phyloP scores from a whole-genome alignment of 2,329 filamentous ascomycete species.

The Alternaria sp. region DNA sequence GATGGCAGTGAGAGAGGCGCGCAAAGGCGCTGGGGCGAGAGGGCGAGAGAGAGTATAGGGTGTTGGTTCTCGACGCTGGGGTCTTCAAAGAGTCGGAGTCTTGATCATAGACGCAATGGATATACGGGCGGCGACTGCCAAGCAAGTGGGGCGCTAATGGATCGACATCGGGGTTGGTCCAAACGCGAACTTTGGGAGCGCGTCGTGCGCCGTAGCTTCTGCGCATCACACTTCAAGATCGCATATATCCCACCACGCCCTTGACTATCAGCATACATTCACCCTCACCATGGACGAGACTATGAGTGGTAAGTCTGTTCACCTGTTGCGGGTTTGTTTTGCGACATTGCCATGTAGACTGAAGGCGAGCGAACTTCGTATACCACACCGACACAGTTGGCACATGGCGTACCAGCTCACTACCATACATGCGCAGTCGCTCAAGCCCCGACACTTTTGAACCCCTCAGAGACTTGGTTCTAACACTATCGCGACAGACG shows the following conservation, averaged over 20 bases:
- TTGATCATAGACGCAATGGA: conserved; percentile 23
- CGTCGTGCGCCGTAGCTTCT: conserved; percentile 19
- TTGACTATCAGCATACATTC: not conserved
- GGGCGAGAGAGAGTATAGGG: conserved; percentile 33
- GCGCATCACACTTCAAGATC: conserved; percentile 8
- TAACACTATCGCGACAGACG: conserved; percentile 47
- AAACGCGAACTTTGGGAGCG: conserved; percentile 28
- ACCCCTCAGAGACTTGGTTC: not conserved
- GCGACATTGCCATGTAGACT: not conserved
- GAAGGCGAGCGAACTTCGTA: not conserved
- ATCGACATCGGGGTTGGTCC: conserved; percentile 14
- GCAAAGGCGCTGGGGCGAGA: conserved; percentile 22
- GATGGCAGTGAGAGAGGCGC: conserved; percentile 13
- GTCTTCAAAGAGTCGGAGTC: conserved; percentile 49
- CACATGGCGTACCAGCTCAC: not conserved
- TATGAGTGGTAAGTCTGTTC: conserved; percentile 46
- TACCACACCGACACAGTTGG: not conserved
- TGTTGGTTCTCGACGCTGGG: conserved; percentile 50
- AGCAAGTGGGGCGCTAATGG: conserved; percentile 22
- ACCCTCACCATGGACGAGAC: conserved; percentile 45
- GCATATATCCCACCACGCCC: not conserved
- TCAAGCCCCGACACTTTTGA: not conserved
- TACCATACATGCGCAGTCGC: not conserved
- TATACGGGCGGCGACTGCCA: conserved; percentile 27
- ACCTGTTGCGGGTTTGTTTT: not conserved